A percentile compares a stretch with the other conserved stretches of the same genome.
Conservation (phyloP, 1,284 basidiomycete species). For the Microbotryum scabiosae region DNA sequence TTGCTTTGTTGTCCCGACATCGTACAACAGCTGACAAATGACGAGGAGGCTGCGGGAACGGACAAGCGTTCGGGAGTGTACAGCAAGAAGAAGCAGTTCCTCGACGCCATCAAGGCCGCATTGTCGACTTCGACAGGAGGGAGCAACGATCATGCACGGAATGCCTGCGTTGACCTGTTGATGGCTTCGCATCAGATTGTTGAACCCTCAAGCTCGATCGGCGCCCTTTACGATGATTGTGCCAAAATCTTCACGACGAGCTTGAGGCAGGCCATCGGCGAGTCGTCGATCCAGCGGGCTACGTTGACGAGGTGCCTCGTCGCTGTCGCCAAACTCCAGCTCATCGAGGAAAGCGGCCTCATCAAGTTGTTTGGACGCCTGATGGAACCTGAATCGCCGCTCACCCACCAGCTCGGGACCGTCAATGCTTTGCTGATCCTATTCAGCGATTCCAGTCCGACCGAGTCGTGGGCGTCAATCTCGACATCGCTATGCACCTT, state of each 20-base stretch:
- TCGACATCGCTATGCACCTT: neutral
- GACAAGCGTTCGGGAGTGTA: too few species aligned
- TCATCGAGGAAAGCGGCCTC: neutral
- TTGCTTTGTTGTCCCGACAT: constrained; percentile 51
- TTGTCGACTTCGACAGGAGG: neutral
- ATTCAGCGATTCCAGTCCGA: neutral
- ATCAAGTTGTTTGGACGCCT: neutral
- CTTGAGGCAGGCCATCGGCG: neutral
- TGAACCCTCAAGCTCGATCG: neutral
- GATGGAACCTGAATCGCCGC: neutral
- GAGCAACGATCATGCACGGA: neutral
- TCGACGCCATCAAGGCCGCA: constrained; percentile 1
- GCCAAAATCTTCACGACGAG: neutral
- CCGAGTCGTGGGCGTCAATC: neutral
- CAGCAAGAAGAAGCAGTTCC: neutral
- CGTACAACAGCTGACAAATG: constrained; percentile 23
- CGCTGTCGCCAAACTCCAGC: neutral
- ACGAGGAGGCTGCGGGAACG: neutral
- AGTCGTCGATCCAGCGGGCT: neutral
- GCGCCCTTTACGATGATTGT: neutral
- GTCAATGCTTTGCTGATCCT: neutral
- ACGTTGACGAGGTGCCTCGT: neutral
- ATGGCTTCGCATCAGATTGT: neutral
- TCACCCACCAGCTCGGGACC: neutral
- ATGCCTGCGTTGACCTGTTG: neutral